A percentile compares a stretch with the other conserved stretches of the same genome.
These are phyloP conservation scores for Scedosporium minutisporum DNA, from an alignment of 2,329 filamentous ascomycete genomes.

Conservation along the genomic window DNA sequence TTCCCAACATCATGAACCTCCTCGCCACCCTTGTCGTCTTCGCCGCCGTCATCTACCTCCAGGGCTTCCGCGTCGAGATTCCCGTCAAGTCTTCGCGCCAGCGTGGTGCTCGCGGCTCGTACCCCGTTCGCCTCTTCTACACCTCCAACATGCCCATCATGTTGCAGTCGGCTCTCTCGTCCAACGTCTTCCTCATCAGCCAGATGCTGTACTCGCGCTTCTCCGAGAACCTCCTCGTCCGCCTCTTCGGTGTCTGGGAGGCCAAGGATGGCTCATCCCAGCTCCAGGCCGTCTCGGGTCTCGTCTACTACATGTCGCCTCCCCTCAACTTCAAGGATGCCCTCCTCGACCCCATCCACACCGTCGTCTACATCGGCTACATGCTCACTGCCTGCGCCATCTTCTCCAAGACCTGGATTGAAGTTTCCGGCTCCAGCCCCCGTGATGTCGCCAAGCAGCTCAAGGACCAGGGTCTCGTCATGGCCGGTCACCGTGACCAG, in stretches of 20 bases:
- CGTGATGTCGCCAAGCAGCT: conserved; percentile 98
- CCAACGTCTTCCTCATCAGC: conserved; percentile 97
- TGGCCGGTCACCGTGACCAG: conserved; percentile 99
- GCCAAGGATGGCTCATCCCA: conserved; percentile 91
- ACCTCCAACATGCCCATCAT: conserved; percentile 99
- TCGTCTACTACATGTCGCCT: conserved; percentile 99
- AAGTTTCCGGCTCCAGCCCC: conserved; percentile 94
- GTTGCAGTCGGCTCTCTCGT: conserved; percentile 96
- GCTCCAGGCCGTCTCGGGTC: conserved; percentile 84
- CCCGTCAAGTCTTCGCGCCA: conserved; percentile 99
- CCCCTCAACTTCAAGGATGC: conserved; percentile 96
- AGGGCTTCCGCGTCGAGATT: conserved; percentile 99
- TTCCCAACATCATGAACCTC: conserved; percentile 99
- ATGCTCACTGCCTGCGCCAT: conserved; percentile 96
- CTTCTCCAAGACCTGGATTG: conserved; percentile 99
- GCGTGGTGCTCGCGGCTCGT: conserved; percentile 95
- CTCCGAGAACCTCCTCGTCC: conserved; percentile 96
- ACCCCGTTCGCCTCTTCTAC: conserved; percentile 98
- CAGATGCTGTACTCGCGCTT: conserved; percentile 99
- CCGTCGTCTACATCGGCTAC: conserved; percentile 87
- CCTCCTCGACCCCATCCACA: conserved; percentile 88
- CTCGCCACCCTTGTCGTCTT: conserved; percentile 89
- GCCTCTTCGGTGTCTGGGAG: conserved; percentile 97
- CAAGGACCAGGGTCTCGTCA: conserved; percentile 98
- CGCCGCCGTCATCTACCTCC: conserved; percentile 95